Conservation (phyloP, 2,329 filamentous ascomycete genomes). For the Hypoxylon sp. region DNA sequence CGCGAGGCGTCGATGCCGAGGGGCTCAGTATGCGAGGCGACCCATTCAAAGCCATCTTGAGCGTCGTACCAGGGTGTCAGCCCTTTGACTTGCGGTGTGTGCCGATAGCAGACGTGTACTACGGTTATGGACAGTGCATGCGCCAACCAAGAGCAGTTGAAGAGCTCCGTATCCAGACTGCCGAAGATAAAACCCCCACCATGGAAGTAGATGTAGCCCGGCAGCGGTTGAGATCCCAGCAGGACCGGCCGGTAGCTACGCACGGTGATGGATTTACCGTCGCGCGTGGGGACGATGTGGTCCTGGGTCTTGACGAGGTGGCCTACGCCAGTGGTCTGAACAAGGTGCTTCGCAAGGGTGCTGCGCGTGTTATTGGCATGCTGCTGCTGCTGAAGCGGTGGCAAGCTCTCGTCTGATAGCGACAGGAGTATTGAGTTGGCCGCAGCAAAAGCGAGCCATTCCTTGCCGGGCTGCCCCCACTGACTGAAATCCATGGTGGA, state of each 20-base stretch:
- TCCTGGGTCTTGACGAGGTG: conserved; percentile 48
- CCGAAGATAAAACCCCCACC: conserved; percentile 69
- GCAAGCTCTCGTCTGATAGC: conserved; percentile 46
- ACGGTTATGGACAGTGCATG: conserved; percentile 58
- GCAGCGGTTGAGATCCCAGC: conserved; percentile 56
- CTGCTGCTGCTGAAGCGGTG: conserved; percentile 50
- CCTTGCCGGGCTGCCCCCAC: conserved; percentile 57
- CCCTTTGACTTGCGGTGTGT: conserved; percentile 64
- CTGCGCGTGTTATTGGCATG: conserved; percentile 54
- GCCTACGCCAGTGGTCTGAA: conserved; percentile 46
- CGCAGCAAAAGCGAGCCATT: conserved; percentile 57
- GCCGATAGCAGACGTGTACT: conserved; percentile 67
- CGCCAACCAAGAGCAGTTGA: conserved; percentile 61
- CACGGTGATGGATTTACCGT: conserved; percentile 60
- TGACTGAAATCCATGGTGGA: conserved; percentile 53
- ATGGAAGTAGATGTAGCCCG: conserved; percentile 63
- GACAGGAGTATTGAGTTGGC: conserved; percentile 41
- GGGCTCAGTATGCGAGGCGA: conserved; percentile 57
- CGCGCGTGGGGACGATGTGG: conserved; percentile 59
- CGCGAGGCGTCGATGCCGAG: conserved; percentile 58
- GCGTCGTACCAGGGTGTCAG: conserved; percentile 65
- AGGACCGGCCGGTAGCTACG: conserved; percentile 62
- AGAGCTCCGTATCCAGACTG: conserved; percentile 64
- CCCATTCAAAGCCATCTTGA: conserved; percentile 66
- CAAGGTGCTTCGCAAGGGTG: conserved; percentile 40